Percentiles rank a stretch among this genome's conserved stretches.
phyloP scores from a whole-genome alignment of 495 filamentous ascomycete species.

The Penicillium manginii region DNA sequence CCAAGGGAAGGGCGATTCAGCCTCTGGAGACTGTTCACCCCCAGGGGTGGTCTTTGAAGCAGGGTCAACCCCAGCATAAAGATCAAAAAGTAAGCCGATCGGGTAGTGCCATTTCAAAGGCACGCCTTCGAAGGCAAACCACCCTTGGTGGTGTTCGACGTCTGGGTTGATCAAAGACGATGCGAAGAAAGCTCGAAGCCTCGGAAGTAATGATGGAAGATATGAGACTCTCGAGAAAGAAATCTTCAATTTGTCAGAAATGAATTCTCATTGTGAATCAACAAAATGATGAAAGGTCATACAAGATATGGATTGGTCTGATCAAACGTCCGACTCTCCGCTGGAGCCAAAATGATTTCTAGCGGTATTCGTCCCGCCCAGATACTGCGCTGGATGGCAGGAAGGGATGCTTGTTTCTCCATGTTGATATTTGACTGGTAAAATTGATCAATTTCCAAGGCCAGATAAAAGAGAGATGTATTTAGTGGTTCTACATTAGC shows the following conservation, averaged over 20 bases:
- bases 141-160: slow-evolving; percentile 61
- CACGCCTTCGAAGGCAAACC: slow-evolving; percentile 75
- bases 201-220: slow-evolving; percentile 75
- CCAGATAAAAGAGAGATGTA: not conserved
- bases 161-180: slow-evolving; percentile 69
- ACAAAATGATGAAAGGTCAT: slow-evolving; percentile 11
- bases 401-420: slow-evolving; percentile 31
- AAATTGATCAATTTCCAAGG: not conserved
- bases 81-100: slow-evolving; percentile 84
- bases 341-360: slow-evolving; percentile 54
- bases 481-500: not conserved
- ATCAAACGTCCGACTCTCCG: slow-evolving; percentile 58
- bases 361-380: slow-evolving; percentile 58
- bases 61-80: slow-evolving; percentile 72
- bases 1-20: slow-evolving; percentile 68
- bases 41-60: slow-evolving; percentile 38
- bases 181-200: slow-evolving; percentile 76
- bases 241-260: slow-evolving; percentile 32
- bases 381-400: slow-evolving; percentile 48
- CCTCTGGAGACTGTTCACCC: slow-evolving; percentile 32
- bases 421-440: slow-evolving; percentile 8
- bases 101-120: slow-evolving; percentile 89
- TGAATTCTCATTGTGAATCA: slow-evolving; percentile 11
- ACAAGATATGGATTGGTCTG: slow-evolving; percentile 59
- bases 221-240: slow-evolving; percentile 61